These are phyloP conservation scores for Penicillium steckii DNA, from an alignment of 495 filamentous ascomycete genomes.

Conservation along the genomic window DNA sequence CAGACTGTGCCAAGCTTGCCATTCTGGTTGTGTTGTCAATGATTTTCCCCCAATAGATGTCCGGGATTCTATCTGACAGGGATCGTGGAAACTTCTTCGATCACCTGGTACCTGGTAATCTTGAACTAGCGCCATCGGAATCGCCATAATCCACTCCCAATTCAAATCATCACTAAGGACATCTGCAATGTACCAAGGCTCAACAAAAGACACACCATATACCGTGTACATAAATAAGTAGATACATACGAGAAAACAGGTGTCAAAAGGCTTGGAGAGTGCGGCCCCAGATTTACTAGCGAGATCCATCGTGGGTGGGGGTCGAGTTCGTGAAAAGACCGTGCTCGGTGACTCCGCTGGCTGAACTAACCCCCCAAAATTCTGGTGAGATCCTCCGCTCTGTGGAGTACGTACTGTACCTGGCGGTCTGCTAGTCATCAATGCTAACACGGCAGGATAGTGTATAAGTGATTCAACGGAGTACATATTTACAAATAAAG, in stretches of 20 bases:
- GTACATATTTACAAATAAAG: too few species aligned
- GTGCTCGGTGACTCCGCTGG: constrained; percentile 15
- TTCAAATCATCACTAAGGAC: background rate
- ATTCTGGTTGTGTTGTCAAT: background rate
- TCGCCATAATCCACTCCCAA: background rate
- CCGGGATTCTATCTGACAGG: constrained; percentile 22
- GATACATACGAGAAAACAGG: too few species aligned
- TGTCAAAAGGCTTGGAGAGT: constrained; percentile 20
- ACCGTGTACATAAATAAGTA: too few species aligned
- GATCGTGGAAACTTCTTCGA: constrained; percentile 25
- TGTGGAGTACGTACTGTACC: background rate
- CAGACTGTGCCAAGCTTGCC: constrained; percentile 5
- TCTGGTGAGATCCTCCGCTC: background rate
- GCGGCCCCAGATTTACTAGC: constrained; percentile 34
- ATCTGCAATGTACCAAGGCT: background rate
- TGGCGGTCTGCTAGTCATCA: background rate
- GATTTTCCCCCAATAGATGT: background rate
- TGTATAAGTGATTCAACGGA: too few species aligned
- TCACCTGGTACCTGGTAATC: constrained; percentile 12
- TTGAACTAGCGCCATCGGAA: constrained; percentile 4
- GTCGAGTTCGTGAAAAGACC: constrained; percentile 20
- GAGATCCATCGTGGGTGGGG: constrained; percentile 29
- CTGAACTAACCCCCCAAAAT: constrained; percentile 2
- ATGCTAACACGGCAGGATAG: background rate
- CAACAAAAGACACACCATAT: too few species aligned